phyloP scores from a whole-genome alignment of 2,329 filamentous ascomycete genomes.

The Akanthomyces muscarius region DNA sequence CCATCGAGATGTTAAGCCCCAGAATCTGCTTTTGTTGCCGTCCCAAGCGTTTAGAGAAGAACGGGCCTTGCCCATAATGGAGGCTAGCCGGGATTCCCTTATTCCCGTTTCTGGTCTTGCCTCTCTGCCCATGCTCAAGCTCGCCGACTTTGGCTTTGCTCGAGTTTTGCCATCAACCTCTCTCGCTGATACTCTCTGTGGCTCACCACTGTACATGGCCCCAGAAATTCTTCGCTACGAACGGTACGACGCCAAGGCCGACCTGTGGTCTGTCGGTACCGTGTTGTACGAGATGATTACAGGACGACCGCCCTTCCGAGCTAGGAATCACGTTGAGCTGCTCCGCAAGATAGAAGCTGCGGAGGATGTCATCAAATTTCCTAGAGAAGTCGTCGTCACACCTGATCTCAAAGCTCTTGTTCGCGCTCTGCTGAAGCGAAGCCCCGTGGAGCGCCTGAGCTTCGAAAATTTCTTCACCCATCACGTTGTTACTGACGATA shows the following conservation, averaged over 20 bases:
- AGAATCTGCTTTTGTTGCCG: slow-evolving; percentile 88
- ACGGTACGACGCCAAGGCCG: slow-evolving; percentile 94
- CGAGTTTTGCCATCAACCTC: slow-evolving; percentile 86
- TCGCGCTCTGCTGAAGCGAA: slow-evolving; percentile 75
- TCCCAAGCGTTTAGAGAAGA: slow-evolving; percentile 66
- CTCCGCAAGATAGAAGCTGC: slow-evolving; percentile 86
- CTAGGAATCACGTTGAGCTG: slow-evolving; percentile 90
- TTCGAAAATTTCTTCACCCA: slow-evolving; percentile 84
- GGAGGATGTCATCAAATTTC: slow-evolving; percentile 81
- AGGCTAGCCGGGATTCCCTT: slow-evolving; percentile 72
- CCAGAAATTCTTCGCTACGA: slow-evolving; percentile 96
- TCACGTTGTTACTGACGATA: slow-evolving; percentile 66
- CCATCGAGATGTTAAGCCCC: slow-evolving; percentile 95
- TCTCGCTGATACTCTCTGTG: slow-evolving; percentile 91
- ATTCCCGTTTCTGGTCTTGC: slow-evolving; percentile 76
- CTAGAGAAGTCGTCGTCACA: slow-evolving; percentile 66
- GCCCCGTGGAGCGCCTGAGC: slow-evolving; percentile 76
- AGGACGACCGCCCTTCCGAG: slow-evolving; percentile 84
- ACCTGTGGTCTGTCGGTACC: slow-evolving; percentile 96
- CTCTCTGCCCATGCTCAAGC: slow-evolving; percentile 91
- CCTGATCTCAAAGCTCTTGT: slow-evolving; percentile 77
- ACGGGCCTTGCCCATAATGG: slow-evolving; percentile 57
- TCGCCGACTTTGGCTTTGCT: slow-evolving; percentile 98
- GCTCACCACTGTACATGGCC: slow-evolving; percentile 97
- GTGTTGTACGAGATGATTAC: slow-evolving; percentile 95